Conservation (phyloP, 2,329 filamentous ascomycete genomes). For the Colletotrichum sp. region DNA sequence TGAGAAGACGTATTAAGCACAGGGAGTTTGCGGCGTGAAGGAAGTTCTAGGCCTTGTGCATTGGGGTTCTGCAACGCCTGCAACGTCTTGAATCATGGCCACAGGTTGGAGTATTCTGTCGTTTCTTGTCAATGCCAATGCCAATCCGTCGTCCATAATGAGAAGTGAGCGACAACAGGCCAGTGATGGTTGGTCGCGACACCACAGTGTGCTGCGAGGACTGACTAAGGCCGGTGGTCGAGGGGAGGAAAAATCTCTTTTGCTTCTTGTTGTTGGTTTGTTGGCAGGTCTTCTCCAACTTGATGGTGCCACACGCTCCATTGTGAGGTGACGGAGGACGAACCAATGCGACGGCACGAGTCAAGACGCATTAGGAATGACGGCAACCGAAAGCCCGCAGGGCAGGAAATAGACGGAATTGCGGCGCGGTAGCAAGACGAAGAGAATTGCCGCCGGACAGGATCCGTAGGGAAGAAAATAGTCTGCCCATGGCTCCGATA, state of each 20-base stretch:
- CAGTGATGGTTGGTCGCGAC: not conserved
- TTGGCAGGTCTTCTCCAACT: not conserved
- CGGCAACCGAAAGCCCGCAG: not conserved
- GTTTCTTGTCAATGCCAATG: not conserved
- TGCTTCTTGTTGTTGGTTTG: not conserved
- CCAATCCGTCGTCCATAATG: not conserved
- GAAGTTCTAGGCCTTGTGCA: not conserved
- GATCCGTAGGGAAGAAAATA: not conserved
- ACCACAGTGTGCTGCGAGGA: not conserved
- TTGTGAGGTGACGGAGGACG: not conserved
- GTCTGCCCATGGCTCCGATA: not conserved
- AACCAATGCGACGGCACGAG: constrained; percentile 18
- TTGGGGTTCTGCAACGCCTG: not conserved
- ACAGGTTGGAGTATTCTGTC: not conserved
- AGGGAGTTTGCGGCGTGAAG: not conserved
- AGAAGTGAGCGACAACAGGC: not conserved
- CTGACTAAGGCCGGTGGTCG: not conserved
- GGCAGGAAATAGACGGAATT: not conserved
- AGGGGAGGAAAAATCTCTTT: not conserved
- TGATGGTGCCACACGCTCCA: constrained; percentile 7
- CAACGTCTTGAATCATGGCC: constrained; percentile 6
- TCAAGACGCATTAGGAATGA: constrained; percentile 13
- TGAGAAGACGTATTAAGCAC: not conserved
- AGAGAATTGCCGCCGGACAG: not conserved
- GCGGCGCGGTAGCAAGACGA: not conserved